phyloP scores from a whole-genome alignment of 2,329 filamentous ascomycete genomes.

The Botrytis cinerea region DNA sequence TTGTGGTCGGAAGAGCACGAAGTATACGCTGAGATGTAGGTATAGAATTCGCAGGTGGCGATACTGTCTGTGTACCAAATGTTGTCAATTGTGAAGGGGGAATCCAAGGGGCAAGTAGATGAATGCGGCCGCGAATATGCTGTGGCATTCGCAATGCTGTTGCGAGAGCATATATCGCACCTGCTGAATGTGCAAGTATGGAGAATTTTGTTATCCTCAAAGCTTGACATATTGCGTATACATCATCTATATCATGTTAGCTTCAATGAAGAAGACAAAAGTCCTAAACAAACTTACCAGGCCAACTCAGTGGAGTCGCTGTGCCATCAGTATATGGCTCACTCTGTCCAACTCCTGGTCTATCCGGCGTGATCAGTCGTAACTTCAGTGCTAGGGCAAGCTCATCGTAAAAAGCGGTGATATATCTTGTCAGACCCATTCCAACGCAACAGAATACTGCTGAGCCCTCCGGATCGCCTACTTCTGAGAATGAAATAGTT shows the following conservation, averaged over 20 bases:
- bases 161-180: conserved; percentile 95
- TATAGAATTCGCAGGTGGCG: conserved; percentile 80
- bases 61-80: conserved; percentile 69
- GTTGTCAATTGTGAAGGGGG: conserved; percentile 90
- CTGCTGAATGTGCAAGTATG: conserved; percentile 91
- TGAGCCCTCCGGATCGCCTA: conserved; percentile 87
- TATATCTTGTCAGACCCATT: conserved; percentile 94
- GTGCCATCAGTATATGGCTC: conserved; percentile 80
- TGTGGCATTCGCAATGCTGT: conserved; percentile 95
- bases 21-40: conserved; percentile 91
- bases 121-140: conserved; percentile 90
- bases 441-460: conserved; percentile 96
- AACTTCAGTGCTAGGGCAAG: conserved; percentile 85
- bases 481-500: conserved; percentile 92
- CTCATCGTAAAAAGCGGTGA: conserved; percentile 97
- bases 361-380: conserved; percentile 88
- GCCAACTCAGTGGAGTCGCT: conserved; percentile 89
- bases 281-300: conserved; percentile 60
- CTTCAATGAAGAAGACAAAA: conserved; percentile 9
- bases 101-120: conserved; percentile 95
- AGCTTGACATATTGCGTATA: conserved; percentile 88
- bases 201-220: conserved; percentile 96
- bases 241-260: conserved; percentile 60
- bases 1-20: conserved; percentile 82
- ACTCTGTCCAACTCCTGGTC: conserved; percentile 91